These are phyloP conservation scores for Hypoxylon rubiginosum DNA, from an alignment of 2,329 filamentous ascomycete genomes.

Conservation along the genomic window DNA sequence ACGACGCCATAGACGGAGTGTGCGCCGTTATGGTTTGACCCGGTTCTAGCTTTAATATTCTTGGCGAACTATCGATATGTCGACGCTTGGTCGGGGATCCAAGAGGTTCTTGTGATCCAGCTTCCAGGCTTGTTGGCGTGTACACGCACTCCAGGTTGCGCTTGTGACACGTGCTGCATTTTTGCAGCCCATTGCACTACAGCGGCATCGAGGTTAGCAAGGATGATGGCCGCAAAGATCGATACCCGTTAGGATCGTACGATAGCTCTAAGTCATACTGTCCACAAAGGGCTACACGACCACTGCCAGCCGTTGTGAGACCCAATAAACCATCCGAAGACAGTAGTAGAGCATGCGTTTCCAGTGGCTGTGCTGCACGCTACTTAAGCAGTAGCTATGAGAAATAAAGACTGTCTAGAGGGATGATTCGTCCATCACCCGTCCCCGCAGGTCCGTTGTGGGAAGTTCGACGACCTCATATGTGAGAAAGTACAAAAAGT, in stretches of 20 bases:
- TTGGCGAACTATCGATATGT: constrained; percentile 50
- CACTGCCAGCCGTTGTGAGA: constrained; percentile 40
- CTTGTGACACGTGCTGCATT: constrained; percentile 71
- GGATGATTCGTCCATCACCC: constrained; percentile 20
- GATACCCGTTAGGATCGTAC: constrained; percentile 28
- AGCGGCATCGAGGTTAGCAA: constrained; percentile 40
- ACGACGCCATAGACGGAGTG: constrained; percentile 43
- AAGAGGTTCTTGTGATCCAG: constrained; percentile 50
- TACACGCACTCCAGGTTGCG: constrained; percentile 63
- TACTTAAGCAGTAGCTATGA: constrained; percentile 15
- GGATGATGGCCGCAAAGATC: constrained; percentile 29
- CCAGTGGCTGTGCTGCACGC: constrained; percentile 29
- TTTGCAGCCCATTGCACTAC: constrained; percentile 70
- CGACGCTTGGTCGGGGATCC: constrained; percentile 56
- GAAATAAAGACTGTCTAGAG: constrained; percentile 21
- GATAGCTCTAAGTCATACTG: constrained; percentile 20
- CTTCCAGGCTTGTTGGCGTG: constrained; percentile 52
- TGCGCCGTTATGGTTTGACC: constrained; percentile 48
- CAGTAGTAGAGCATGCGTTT: constrained; percentile 21
- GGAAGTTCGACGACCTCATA: constrained; percentile 12
- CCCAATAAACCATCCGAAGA: constrained; percentile 31
- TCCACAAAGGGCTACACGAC: constrained; percentile 43
- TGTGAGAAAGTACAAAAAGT: constrained; percentile 25
- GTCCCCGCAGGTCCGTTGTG: constrained; percentile 6
- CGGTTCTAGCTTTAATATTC: constrained; percentile 46